phyloP scores from a whole-genome alignment of 768 basidiomycete genomes.

The Hysterangium stoloniferum region DNA sequence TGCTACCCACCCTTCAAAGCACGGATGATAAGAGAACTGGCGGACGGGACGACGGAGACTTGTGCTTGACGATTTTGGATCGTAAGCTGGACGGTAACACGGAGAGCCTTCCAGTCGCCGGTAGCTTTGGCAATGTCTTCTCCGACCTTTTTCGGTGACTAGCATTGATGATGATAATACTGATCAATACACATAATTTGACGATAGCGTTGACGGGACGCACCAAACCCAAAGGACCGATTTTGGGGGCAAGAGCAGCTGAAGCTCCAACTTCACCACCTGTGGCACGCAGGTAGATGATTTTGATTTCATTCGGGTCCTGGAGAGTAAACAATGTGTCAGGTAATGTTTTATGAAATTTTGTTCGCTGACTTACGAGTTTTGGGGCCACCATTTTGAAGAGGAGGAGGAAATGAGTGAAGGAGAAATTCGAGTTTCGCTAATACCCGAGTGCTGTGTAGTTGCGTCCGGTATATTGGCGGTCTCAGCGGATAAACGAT shows the following conservation, averaged over 20 bases:
- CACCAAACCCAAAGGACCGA: constrained; percentile 99
- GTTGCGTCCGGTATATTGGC: too few relatives aligned
- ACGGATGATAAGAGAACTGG: constrained; percentile 90
- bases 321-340: constrained; percentile 23
- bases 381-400: constrained; percentile 75
- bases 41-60: constrained; percentile 94
- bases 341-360: constrained; percentile 1
- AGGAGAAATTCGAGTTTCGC: too few relatives aligned
- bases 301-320: constrained; percentile 98
- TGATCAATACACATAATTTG: background rate
- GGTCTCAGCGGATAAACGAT: too few relatives aligned
- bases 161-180: background rate
- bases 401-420: constrained; percentile 6
- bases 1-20: constrained; percentile 95
- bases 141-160: constrained; percentile 99
- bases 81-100: constrained; percentile 96
- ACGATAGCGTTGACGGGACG: constrained; percentile 34
- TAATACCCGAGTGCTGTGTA: too few relatives aligned
- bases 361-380: constrained; percentile 59
- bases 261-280: constrained; percentile 99
- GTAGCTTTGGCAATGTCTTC: constrained; percentile 99
- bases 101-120: constrained; percentile 97
- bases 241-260: constrained; percentile 97
- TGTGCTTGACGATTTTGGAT: constrained; percentile 99
- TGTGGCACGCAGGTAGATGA: constrained; percentile 96